Conservation (phyloP, 1,284 basidiomycete genomes). For the Sporisorium iseilematis-ciliati region DNA sequence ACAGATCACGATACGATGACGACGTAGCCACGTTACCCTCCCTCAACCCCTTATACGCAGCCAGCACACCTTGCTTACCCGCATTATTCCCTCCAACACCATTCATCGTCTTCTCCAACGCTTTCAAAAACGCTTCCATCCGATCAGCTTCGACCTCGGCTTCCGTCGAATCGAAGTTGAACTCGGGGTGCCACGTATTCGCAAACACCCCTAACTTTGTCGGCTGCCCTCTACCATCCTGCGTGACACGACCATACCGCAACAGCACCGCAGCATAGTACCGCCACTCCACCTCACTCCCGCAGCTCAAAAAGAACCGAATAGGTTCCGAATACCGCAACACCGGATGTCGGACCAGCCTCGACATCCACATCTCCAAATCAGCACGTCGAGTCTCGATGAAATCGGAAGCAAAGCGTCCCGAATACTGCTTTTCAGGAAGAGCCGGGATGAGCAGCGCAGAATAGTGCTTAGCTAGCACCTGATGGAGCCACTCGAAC, state of each 20-base stretch:
- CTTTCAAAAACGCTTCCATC: slow-evolving; percentile 43
- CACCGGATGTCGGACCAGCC: slow-evolving; percentile 81
- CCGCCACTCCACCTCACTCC: slow-evolving; percentile 47
- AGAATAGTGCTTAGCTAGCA: slow-evolving; percentile 77
- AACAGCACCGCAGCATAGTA: slow-evolving; percentile 14
- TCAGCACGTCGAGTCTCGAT: slow-evolving; percentile 84
- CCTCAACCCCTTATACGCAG: slow-evolving; percentile 34
- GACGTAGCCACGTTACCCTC: slow-evolving; percentile 38
- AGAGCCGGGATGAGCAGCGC: slow-evolving; percentile 83
- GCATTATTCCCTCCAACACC: slow-evolving; percentile 40
- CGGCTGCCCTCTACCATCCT: not conserved
- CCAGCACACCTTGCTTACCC: slow-evolving; percentile 45
- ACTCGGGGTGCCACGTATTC: slow-evolving; percentile 83
- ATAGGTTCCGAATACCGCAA: slow-evolving; percentile 82
- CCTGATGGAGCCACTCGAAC: slow-evolving; percentile 81
- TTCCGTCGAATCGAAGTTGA: slow-evolving; percentile 77
- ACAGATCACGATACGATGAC: slow-evolving; percentile 51
- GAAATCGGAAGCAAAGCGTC: slow-evolving; percentile 82
- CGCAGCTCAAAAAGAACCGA: slow-evolving; percentile 78
- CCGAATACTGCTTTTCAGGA: slow-evolving; percentile 84
- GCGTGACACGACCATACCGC: slow-evolving; percentile 8
- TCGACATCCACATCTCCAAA: slow-evolving; percentile 80
- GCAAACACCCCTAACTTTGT: slow-evolving; percentile 76
- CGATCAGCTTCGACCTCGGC: slow-evolving; percentile 45
- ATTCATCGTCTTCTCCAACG: slow-evolving; percentile 52